Evolutionary conservation across 768 basidiomycete genomes (phyloP).

Genomic region (Leccinellum rugosiceps): DNA sequence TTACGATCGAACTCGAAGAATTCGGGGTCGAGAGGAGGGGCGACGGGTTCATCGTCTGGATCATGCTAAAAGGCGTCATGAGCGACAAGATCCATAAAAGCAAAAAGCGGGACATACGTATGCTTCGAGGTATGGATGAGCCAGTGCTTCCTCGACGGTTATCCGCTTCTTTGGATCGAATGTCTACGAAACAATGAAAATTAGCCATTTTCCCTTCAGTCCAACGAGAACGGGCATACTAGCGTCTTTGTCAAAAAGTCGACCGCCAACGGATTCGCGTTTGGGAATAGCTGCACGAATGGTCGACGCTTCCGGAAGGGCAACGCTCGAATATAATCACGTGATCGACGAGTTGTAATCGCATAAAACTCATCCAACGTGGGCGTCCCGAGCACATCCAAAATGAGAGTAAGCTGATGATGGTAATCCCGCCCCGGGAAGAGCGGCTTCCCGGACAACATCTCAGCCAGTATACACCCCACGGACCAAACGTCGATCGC

Average conservation of each 20-base stretch:
- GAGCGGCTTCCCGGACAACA: slow-evolving; percentile 94
- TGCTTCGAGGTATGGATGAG: slow-evolving; percentile 93
- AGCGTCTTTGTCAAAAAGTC: slow-evolving; percentile 83
- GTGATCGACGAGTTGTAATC: slow-evolving; percentile 86
- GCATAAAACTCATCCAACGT: slow-evolving; percentile 97
- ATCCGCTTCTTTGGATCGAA: slow-evolving; percentile 98
- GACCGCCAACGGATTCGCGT: slow-evolving; percentile 76
- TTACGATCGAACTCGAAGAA: slow-evolving; percentile 97
- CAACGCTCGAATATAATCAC: slow-evolving; percentile 92
- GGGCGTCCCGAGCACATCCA: slow-evolving; percentile 96
- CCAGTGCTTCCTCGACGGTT: slow-evolving; percentile 89
- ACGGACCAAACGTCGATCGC: slow-evolving; percentile 91
- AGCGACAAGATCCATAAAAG: not conserved
- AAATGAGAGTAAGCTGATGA: slow-evolving; percentile 91
- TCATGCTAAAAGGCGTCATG: slow-evolving; percentile 58
- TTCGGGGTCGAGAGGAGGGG: slow-evolving; percentile 90
- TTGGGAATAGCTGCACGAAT: slow-evolving; percentile 85
- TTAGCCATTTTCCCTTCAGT: not conserved
- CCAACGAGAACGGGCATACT: slow-evolving; percentile 38
- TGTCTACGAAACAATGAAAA: slow-evolving; percentile 47
- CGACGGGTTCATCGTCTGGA: slow-evolving; percentile 94
- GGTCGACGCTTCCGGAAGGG: slow-evolving; percentile 88
- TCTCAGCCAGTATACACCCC: slow-evolving; percentile 89
- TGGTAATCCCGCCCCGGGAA: slow-evolving; percentile 98
- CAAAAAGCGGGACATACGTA: slow-evolving; percentile 52